phyloP scores from a whole-genome alignment of 805 yeast genomes.

The Tetrapisispora pingtungensis region DNA sequence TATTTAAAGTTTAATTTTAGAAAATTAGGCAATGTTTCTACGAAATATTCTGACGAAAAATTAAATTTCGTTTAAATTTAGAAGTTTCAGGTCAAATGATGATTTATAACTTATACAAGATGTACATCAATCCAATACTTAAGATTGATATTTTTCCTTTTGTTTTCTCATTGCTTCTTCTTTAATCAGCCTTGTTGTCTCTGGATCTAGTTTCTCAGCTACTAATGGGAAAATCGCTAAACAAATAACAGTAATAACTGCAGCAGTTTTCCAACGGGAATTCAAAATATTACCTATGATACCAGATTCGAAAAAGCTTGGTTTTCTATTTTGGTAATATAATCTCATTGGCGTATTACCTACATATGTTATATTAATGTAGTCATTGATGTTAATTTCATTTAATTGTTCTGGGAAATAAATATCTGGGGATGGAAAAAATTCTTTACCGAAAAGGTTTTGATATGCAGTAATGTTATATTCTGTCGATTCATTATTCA shows the following conservation, averaged over 20 bases:
- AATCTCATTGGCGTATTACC: slow-evolving; percentile 25
- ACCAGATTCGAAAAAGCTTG: slow-evolving; percentile 29
- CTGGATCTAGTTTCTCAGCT: slow-evolving; percentile 35
- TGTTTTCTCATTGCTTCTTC: slow-evolving; percentile 23
- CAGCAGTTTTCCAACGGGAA: slow-evolving; percentile 31
- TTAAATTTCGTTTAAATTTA: no score
- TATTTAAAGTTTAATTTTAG: no score
- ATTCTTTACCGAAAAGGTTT: slow-evolving; percentile 28
- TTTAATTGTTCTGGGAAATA: slow-evolving; percentile 24
- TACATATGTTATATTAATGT: slow-evolving; percentile 6
- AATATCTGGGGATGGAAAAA: slow-evolving; percentile 27
- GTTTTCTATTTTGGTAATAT: slow-evolving; percentile 28
- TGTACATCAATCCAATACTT: neutral
- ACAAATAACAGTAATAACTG: slow-evolving; percentile 21
- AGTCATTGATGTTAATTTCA: slow-evolving; percentile 13
- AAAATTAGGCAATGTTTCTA: no score
- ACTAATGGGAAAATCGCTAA: slow-evolving; percentile 27
- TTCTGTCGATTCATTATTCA: slow-evolving; percentile 11
- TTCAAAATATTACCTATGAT: slow-evolving; percentile 30
- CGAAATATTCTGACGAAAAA: no score
- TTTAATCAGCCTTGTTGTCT: slow-evolving; percentile 29
- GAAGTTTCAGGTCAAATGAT: no score
- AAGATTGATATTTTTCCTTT: slow-evolving; percentile 15
- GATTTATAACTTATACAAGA: no score
- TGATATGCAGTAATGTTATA: slow-evolving; percentile 16